Evolutionary conservation across 129 eudicot genomes (phyloP), one percentile per base, ranked within the genome.

Genomic region (Centrapalus pauciflorus): DNA sequence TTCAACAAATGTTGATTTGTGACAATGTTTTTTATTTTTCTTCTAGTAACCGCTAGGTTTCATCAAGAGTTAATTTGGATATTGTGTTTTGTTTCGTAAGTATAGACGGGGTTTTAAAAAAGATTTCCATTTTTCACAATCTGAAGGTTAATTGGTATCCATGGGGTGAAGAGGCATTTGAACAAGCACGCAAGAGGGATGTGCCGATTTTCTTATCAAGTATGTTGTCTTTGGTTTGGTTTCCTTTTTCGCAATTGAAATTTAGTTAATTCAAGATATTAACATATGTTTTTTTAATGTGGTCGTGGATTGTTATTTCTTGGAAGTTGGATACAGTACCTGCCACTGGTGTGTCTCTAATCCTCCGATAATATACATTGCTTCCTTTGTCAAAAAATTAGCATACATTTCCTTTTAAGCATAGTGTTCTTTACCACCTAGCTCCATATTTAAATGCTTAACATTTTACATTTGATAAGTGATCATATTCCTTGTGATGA

Each of bases 291-390:
- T 30, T 55, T 73, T 2, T 8, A 35, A 68, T 14, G 10, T 71
- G 69, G 10, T 30, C 69, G 35, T 73, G 74, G 66, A 49, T 17
- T 66, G 16, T 70, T 68, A 30, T 73, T 19, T 29, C 63, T 33
- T 76, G 69, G 83, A 85, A 92, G 98, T 92, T 77, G 98, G 98
- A 40, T 92, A 92, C 87, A 92, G 98, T 84, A 92, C 98, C 63
- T 92, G 98, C 57, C 98, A 92, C 40, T 92, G 98, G 98, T 92
- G 78, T 79, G 96, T n/a, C 37, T 72, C 58, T 41, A 14, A 8
- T 48, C 40, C 45, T 55, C 14, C 56, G 19, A 26, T 69, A 23
- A 23, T 0, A 3, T 28, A 4, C 10, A 0, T 54, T n/a, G 24
- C 14, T 6, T 32, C 32, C 4, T 11, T 50, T 32, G 64, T 33